Percentiles rank a stretch among this genome's conserved stretches.
Conservation (phyloP, 352 stramenopile species). For the Phytophthora multivora region DNA sequence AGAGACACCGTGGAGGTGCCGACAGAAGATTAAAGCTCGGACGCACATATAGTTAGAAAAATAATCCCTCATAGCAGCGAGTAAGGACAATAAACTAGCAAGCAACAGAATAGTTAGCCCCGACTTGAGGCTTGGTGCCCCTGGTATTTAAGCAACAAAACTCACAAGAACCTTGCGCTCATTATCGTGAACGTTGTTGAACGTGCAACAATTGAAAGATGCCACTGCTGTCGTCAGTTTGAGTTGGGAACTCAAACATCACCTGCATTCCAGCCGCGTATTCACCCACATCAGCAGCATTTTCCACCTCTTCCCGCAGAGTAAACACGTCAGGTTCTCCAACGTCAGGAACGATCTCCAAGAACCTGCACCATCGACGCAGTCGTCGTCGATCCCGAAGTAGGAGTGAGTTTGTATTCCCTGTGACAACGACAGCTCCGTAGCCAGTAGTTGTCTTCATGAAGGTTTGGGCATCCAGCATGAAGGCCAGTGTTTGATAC, state of each 20-base stretch:
- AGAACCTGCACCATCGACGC: constrained; percentile 60
- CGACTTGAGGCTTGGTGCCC: too few species aligned
- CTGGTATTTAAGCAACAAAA: too few species aligned
- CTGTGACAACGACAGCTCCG: constrained; percentile 44
- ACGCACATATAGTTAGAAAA: constrained; percentile 31
- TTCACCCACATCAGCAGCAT: constrained; percentile 8
- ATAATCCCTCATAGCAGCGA: constrained; percentile 3
- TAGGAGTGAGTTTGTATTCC: constrained; percentile 41
- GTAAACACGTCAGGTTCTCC: constrained; percentile 36
- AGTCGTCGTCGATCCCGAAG: constrained; percentile 40
- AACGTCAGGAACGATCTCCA: constrained; percentile 36
- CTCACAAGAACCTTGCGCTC: neutral
- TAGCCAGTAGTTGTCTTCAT: constrained; percentile 46
- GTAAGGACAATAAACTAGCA: constrained; percentile 23
- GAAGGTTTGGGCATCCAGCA: constrained; percentile 55
- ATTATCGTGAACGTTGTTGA: constrained; percentile 13
- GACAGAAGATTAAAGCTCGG: constrained; percentile 1
- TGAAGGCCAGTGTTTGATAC: constrained; percentile 64
- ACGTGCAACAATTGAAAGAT: constrained; percentile 46
- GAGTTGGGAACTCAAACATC: constrained; percentile 39
- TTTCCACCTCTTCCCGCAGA: constrained; percentile 39
- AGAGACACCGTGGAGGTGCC: neutral
- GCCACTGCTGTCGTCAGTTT: constrained; percentile 20
- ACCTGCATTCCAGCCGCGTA: constrained; percentile 16
- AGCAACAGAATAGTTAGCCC: constrained; percentile 16